Evolutionary conservation across 1,284 basidiomycete species (phyloP).

Genomic region (Ustilago tritici): DNA sequence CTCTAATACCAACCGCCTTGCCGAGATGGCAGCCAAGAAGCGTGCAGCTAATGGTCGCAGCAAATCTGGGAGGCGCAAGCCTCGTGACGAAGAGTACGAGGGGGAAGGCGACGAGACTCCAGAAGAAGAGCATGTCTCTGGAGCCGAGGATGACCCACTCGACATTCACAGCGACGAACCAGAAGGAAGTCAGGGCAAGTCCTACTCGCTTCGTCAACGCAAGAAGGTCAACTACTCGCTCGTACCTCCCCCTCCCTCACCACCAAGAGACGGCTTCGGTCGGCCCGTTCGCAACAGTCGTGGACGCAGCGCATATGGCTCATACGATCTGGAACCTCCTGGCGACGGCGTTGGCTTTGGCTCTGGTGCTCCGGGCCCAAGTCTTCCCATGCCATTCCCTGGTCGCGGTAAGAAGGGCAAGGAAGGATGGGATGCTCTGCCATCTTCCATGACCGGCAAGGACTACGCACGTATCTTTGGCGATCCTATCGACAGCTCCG

Average conservation of each 20-base stretch:
- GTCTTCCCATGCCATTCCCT: conserved; percentile 52
- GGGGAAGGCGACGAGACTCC: conserved; percentile 44
- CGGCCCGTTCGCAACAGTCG: conserved; percentile 48
- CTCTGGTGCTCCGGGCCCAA: conserved; percentile 16
- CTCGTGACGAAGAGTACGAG: conserved; percentile 45
- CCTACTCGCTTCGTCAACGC: conserved; percentile 64
- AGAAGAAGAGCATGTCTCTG: conserved; percentile 43
- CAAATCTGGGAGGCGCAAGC: conserved; percentile 20
- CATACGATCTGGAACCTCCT: conserved; percentile 40
- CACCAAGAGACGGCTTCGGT: conserved; percentile 62
- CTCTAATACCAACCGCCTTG: conserved; percentile 27
- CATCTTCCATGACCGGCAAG: conserved; percentile 64
- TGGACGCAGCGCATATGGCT: conserved; percentile 27
- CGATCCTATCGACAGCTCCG: conserved; percentile 62
- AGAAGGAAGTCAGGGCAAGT: conserved; percentile 52
- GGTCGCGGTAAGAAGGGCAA: conserved; percentile 57
- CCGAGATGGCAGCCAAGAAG: conserved; percentile 50
- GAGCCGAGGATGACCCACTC: conserved; percentile 49
- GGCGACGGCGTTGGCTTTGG: conserved; percentile 21
- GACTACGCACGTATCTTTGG: conserved; percentile 67
- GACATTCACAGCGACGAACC: conserved; percentile 56
- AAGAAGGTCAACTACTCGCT: conserved; percentile 68
- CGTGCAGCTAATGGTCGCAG: conserved; percentile 36
- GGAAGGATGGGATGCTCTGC: conserved; percentile 59
- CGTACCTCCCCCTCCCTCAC: conserved; percentile 58